These are phyloP conservation scores for Lolium rigidum DNA, from an alignment of 176 grass and related monocot species.

Conservation along the genomic window DNA sequence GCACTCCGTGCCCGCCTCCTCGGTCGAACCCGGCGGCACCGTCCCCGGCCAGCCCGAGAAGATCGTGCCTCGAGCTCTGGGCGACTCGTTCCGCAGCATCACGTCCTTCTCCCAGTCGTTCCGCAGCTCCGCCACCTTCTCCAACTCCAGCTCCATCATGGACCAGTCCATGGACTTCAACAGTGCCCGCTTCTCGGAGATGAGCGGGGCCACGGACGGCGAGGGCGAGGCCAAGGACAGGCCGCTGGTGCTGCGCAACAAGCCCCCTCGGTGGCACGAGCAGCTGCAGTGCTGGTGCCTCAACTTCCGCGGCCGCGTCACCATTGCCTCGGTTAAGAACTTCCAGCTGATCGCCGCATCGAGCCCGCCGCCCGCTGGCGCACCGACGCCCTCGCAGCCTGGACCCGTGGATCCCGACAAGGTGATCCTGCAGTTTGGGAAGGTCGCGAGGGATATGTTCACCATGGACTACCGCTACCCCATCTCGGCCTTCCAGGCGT, in stretches of 20 bases:
- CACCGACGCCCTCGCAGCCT: conserved; percentile 57
- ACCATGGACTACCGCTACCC: conserved; percentile 99
- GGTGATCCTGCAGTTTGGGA: conserved; percentile 95
- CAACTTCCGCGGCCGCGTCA: conserved; percentile 95
- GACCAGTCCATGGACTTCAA: conserved; percentile 81
- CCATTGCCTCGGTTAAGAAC: conserved; percentile 90
- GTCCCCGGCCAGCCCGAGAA: conserved; percentile 86
- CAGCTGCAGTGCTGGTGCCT: conserved; percentile 99
- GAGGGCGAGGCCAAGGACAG: conserved; percentile 66
- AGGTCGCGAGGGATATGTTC: conserved; percentile 97
- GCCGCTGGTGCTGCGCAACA: conserved; percentile 94
- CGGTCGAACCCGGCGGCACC: conserved; percentile 71
- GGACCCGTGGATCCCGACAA: conserved; percentile 60
- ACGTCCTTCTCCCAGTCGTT: conserved; percentile 80
- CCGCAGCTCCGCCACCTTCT: conserved; percentile 67
- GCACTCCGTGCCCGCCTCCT: conserved; percentile 84
- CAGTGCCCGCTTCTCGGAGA: conserved; percentile 77
- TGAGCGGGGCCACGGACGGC: conserved; percentile 34
- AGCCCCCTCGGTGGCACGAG: conserved; percentile 94
- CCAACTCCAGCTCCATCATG: conserved; percentile 83
- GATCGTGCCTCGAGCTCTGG: conserved; percentile 70
- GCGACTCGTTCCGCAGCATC: conserved; percentile 86
- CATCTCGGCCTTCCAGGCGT: conserved; percentile 89
- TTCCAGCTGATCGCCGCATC: conserved; percentile 88
- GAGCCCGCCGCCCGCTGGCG: conserved; percentile 51